Evolutionary conservation across 176 grass and related monocot genomes (phyloP).

Genomic region (Alloteropsis semialata): DNA sequence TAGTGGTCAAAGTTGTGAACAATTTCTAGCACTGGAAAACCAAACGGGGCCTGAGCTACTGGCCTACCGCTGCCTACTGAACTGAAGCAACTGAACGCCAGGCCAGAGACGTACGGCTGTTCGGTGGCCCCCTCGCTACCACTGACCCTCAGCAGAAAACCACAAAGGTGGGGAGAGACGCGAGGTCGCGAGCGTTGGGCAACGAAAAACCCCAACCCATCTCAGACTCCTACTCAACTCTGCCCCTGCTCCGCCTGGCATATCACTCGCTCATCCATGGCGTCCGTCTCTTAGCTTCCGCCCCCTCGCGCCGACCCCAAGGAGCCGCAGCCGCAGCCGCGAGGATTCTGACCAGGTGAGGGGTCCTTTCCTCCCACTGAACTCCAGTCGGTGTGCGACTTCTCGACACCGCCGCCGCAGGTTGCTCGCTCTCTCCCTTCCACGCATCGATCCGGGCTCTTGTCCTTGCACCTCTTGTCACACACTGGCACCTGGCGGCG

Average conservation of each 20-base stretch:
- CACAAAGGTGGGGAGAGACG: not conserved
- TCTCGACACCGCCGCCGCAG: not conserved
- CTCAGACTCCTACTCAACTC: no score
- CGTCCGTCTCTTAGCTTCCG: not conserved
- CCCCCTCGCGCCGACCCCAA: no score
- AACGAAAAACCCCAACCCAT: not conserved
- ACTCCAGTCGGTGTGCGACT: not conserved
- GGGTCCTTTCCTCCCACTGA: not conserved
- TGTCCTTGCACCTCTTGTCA: not conserved
- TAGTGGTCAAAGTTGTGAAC: no score
- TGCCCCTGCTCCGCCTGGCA: not conserved
- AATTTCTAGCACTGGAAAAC: no score
- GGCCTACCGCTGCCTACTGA: no score
- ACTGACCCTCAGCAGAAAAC: no score
- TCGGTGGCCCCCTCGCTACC: not conserved
- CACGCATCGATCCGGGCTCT: not conserved
- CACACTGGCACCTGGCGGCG: not conserved
- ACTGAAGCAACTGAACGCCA: no score
- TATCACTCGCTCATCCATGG: not conserved
- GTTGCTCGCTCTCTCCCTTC: not conserved
- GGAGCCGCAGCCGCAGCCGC: not conserved
- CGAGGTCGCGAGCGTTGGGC: not conserved
- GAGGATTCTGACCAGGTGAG: slow-evolving; percentile 4
- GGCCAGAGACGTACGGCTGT: no score
- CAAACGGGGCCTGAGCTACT: no score